These are phyloP conservation scores for Heliamphora exappendiculata DNA, from an alignment of 148 eudicot genomes.

Conservation along the genomic window DNA sequence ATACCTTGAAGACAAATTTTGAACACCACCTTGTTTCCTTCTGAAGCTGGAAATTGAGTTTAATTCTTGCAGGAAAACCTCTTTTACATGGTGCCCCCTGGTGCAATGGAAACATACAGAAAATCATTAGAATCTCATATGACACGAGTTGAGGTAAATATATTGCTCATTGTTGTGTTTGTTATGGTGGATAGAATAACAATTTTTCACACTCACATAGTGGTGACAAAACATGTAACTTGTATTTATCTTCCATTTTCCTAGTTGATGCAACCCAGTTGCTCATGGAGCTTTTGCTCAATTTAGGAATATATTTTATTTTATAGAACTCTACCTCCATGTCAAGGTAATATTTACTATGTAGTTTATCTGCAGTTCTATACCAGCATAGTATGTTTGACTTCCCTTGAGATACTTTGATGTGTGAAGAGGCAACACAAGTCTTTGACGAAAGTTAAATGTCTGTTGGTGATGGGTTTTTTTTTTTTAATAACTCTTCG, in stretches of 20 bases:
- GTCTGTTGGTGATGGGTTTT: background rate
- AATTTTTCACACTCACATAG: background rate
- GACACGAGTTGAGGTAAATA: constrained; percentile 51
- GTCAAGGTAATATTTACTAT: background rate
- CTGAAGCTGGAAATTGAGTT: constrained; percentile 1
- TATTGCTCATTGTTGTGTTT: background rate
- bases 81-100: constrained; percentile 61
- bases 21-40: background rate
- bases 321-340: background rate
- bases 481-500: background rate
- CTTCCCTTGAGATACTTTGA: constrained; percentile 1
- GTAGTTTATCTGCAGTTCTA: background rate
- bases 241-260: background rate
- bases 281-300: background rate
- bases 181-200: background rate
- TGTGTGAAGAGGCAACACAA: background rate
- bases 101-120: constrained; percentile 73
- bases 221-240: background rate
- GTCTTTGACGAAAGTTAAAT: background rate
- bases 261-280: background rate
- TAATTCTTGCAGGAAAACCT: constrained; percentile 56
- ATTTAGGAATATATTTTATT: background rate
- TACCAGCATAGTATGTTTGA: background rate
- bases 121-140: constrained; percentile 62
- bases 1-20: background rate